A percentile compares a stretch with the other conserved stretches of the same genome.
These are phyloP conservation scores for Kuraishia molischiana DNA, from an alignment of 805 yeast species.

Conservation along the genomic window DNA sequence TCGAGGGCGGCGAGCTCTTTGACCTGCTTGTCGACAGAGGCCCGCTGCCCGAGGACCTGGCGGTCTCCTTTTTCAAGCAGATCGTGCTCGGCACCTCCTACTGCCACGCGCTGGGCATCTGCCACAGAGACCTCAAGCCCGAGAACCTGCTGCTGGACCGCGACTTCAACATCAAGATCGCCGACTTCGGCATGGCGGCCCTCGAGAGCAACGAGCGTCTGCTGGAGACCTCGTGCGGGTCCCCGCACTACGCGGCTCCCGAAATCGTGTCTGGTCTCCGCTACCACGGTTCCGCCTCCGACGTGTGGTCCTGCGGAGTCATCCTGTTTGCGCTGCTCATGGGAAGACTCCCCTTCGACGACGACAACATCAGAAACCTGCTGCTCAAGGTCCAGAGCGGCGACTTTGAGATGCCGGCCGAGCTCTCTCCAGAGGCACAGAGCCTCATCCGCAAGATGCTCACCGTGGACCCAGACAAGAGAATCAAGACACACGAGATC, in stretches of 20 bases:
- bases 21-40: constrained; percentile 67
- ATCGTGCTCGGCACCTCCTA: constrained; percentile 71
- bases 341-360: constrained; percentile 79
- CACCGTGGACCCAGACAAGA: constrained; percentile 57
- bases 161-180: constrained; percentile 61
- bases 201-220: constrained; percentile 61
- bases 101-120: constrained; percentile 71
- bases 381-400: constrained; percentile 73
- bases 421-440: constrained; percentile 53
- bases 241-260: constrained; percentile 86
- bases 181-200: constrained; percentile 90
- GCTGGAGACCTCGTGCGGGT: constrained; percentile 76
- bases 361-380: constrained; percentile 64
- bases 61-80: constrained; percentile 69
- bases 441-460: constrained; percentile 58
- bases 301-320: constrained; percentile 86
- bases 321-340: constrained; percentile 70
- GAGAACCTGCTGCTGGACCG: constrained; percentile 65
- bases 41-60: constrained; percentile 61
- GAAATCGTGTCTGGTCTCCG: constrained; percentile 73
- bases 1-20: constrained; percentile 82
- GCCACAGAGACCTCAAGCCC: constrained; percentile 78
- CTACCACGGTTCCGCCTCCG: constrained; percentile 79
- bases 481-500: constrained; percentile 63
- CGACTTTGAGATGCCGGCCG: constrained; percentile 59